phyloP scores from a whole-genome alignment of 1,284 basidiomycete species.

The Cryptococcus wingfieldii region DNA sequence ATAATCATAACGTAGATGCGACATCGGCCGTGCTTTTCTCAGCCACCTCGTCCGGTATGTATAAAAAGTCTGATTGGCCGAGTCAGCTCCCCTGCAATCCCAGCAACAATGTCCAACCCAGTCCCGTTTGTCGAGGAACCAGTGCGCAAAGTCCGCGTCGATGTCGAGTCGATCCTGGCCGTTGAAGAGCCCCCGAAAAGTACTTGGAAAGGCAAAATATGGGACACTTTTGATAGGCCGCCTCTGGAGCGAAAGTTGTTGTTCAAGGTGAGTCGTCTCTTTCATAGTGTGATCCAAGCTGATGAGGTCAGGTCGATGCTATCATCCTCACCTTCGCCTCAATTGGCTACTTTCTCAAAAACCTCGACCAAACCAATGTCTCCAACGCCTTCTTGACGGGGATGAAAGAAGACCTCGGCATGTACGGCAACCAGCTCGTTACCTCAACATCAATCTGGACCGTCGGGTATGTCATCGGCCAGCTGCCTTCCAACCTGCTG shows the following conservation, averaged over 20 bases:
- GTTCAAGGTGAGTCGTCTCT: background rate
- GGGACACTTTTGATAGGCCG: slow-evolving; percentile 38
- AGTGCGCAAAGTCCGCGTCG: background rate
- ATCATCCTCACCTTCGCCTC: slow-evolving; percentile 37
- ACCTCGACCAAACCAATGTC: slow-evolving; percentile 35
- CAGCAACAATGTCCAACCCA: background rate
- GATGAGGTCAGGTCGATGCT: slow-evolving; percentile 41
- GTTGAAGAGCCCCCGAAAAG: background rate
- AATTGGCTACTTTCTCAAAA: slow-evolving; percentile 38
- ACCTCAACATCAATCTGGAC: slow-evolving; percentile 37
- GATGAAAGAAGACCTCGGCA: slow-evolving; percentile 62
- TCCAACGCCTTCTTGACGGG: slow-evolving; percentile 49
- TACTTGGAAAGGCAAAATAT: slow-evolving; percentile 30
- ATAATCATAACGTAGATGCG: too few relatives aligned
- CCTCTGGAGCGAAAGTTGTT: slow-evolving; percentile 25
- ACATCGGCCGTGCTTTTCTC: too few relatives aligned
- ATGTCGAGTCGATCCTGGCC: background rate
- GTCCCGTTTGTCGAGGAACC: slow-evolving; percentile 3
- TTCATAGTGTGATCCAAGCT: background rate
- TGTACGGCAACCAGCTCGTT: slow-evolving; percentile 36
- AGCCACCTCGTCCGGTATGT: too few relatives aligned
- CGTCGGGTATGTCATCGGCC: slow-evolving; percentile 38
- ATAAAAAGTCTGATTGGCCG: too few relatives aligned
- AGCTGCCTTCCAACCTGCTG: slow-evolving; percentile 39
- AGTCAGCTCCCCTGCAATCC: background rate